Conservation (phyloP, 2,329 filamentous ascomycete species). For the Aspergillus quadricinctus region DNA sequence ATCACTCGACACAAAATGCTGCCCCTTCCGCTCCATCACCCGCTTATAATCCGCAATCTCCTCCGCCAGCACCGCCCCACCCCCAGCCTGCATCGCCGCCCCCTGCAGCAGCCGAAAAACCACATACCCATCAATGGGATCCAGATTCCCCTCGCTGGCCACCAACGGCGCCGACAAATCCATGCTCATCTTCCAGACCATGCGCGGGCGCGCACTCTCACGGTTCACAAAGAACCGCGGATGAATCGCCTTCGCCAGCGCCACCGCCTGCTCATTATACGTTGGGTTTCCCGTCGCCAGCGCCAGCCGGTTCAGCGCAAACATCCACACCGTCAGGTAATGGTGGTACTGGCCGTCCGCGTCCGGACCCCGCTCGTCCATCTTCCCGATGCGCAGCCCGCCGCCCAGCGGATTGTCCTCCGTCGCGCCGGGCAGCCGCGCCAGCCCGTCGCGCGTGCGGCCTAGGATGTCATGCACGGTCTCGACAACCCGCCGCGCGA, state of each 20-base stretch:
- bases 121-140: constrained; percentile 53
- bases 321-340: constrained; percentile 61
- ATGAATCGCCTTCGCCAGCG: constrained; percentile 52
- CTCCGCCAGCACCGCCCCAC: constrained; percentile 35
- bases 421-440: constrained; percentile 49
- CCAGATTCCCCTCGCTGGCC: constrained; percentile 51
- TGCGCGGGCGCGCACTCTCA: constrained; percentile 29
- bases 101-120: constrained; percentile 48
- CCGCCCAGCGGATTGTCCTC: constrained; percentile 50
- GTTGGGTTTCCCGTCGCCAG: constrained; percentile 43
- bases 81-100: constrained; percentile 30
- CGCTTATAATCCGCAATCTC: constrained; percentile 53
- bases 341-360: constrained; percentile 60
- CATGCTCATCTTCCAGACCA: constrained; percentile 56
- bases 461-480: constrained; percentile 54
- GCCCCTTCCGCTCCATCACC: constrained; percentile 45
- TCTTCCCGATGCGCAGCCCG: constrained; percentile 57
- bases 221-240: constrained; percentile 47
- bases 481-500: constrained; percentile 47
- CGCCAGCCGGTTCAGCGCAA: constrained; percentile 53
- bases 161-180: constrained; percentile 48
- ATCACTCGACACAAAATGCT: constrained; percentile 46
- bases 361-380: constrained; percentile 46
- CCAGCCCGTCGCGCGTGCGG: constrained; percentile 46
- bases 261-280: constrained; percentile 51